Base-by-base conservation (phyloP, 2,329 filamentous ascomycete species). In the Pseudopyricularia javanii region DNA sequence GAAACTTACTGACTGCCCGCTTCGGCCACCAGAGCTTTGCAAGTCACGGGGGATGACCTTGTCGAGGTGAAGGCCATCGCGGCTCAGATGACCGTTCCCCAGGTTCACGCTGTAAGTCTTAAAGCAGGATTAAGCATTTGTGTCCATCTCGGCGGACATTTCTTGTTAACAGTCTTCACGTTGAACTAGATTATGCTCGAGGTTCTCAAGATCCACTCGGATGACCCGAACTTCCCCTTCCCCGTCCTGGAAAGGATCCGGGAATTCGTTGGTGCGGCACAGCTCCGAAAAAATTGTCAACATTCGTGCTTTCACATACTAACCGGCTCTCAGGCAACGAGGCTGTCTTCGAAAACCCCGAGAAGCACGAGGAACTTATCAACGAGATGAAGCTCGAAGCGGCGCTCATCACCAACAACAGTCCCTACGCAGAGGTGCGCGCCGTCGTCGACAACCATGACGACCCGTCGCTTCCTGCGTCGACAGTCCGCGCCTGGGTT, bases 301-400 rank as follows among this genome's bases (percentile, higher is more conserved):
- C 4, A 7, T 20, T 3, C 3, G 15, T 20, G 26, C 5, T 14
- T 12, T 17, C 15, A 11, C 2, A 24, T 32, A 20, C 7, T 34
- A 14, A 51, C 26, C 43, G 12, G 47, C 26, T 17, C 62, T 6
- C 51, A 62, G 72, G 64, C 14, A 73, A 75, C 54, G 67, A 74
- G 5, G 65, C 70, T 43, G 59, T 75, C 33, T 70, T 73, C 51
- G 58, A 62, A 52, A 64, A 71, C 28, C 74, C 73, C 17, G 70
- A 75, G 40, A 70, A 73, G 57, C 66, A 78, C 55, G 65, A 70
- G 54, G 66, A 72, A 11, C 60, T 76, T 22, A 74, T 97, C 68
- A 78, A 83, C 72, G 96, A 76, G 63, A 78, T 79, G 72, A 78
- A 76, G 60, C 65, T 78, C 22, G 74, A 79, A 62, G 73, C 74